These are phyloP conservation scores for Trebouxia sp. DNA, from an alignment of 139 green algal species.

Conservation along the genomic window DNA sequence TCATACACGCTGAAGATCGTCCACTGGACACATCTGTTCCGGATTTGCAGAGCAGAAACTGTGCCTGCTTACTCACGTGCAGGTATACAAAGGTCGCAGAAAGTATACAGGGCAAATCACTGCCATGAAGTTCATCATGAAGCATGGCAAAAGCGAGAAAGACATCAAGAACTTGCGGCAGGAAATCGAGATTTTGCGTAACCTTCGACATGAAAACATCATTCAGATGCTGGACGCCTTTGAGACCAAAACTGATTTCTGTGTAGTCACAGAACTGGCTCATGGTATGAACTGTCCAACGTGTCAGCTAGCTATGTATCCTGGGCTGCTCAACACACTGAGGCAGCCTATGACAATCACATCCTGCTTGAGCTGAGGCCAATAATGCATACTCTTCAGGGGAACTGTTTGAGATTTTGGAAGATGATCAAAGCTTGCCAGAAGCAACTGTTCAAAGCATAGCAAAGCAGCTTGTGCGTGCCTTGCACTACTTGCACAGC, in stretches of 20 bases:
- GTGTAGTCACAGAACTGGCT: conserved; percentile 96
- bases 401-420: conserved; percentile 98
- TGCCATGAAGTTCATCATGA: conserved; percentile 99
- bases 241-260: conserved; percentile 95
- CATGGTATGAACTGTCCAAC: conserved; percentile 57
- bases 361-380: too few relatives aligned
- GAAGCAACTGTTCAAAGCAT: conserved; percentile 84
- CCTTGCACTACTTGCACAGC: conserved; percentile 93
- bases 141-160: conserved; percentile 91
- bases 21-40: background rate
- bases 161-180: conserved; percentile 92
- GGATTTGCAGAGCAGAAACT: background rate
- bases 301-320: background rate
- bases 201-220: conserved; percentile 91
- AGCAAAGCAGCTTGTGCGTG: conserved; percentile 89
- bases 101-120: conserved; percentile 90
- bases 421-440: conserved; percentile 89
- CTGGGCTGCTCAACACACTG: background rate
- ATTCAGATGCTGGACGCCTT: conserved; percentile 97
- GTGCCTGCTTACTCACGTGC: conserved; percentile 17
- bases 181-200: conserved; percentile 93
- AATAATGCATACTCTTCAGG: too few relatives aligned
- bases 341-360: background rate
- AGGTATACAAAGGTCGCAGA: conserved; percentile 94
- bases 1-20: background rate